Conservation (phyloP, 768 basidiomycete genomes). For the Russula vinacea region DNA sequence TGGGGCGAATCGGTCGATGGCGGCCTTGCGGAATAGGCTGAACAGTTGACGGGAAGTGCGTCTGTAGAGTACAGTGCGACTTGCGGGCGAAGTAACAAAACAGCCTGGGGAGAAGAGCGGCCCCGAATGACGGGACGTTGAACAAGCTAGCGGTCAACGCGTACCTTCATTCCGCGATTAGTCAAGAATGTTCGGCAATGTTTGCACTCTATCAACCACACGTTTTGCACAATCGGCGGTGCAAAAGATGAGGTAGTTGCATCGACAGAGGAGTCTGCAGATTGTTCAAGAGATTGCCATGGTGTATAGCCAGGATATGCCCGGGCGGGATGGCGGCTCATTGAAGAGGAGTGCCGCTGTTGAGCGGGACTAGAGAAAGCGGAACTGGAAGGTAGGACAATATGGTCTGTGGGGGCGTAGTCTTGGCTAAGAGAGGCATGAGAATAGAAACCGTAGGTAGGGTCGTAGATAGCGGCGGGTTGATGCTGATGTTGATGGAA, state of each 20-base stretch:
- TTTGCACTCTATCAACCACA: slow-evolving; percentile 79
- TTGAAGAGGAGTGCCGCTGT: slow-evolving; percentile 9
- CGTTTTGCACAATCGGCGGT: slow-evolving; percentile 59
- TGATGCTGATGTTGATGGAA: slow-evolving; percentile 12
- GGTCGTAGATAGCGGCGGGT: slow-evolving; percentile 22
- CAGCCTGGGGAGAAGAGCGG: slow-evolving; percentile 52
- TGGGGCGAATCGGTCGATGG: slow-evolving; percentile 33
- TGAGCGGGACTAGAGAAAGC: slow-evolving; percentile 4
- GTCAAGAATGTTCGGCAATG: slow-evolving; percentile 71
- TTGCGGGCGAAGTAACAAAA: slow-evolving; percentile 75
- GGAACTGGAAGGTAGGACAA: slow-evolving; percentile 3
- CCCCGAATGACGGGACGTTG: slow-evolving; percentile 8
- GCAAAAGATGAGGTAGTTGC: slow-evolving; percentile 35
- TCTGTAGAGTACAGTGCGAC: slow-evolving; percentile 83
- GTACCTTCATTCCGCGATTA: slow-evolving; percentile 82
- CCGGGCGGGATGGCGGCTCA: slow-evolving; percentile 14
- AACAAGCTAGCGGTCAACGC: slow-evolving; percentile 9
- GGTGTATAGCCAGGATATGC: slow-evolving; percentile 15
- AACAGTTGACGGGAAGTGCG: slow-evolving; percentile 73
- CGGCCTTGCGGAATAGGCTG: slow-evolving; percentile 52
- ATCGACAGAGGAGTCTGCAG: background rate
- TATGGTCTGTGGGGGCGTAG: slow-evolving; percentile 5
- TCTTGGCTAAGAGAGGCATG: slow-evolving; percentile 2
- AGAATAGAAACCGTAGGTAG: background rate
- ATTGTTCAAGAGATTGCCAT: too few relatives aligned